Base-by-base conservation (phyloP, 2,329 filamentous ascomycete genomes). In the Trichoderma afroharzianum region DNA sequence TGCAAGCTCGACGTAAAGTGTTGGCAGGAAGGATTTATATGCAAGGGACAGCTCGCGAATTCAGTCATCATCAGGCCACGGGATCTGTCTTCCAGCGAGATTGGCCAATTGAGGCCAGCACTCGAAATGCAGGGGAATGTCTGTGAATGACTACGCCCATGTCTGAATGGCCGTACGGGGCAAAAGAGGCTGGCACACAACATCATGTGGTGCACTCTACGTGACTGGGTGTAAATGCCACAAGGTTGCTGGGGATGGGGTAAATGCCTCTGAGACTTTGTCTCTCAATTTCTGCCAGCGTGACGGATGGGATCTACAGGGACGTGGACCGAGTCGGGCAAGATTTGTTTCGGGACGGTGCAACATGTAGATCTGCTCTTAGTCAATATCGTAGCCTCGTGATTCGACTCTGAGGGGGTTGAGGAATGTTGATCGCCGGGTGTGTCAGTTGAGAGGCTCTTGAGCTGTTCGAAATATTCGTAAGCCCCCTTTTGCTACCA, bases 21-120 rank as follows among this genome's bases (percentile, higher is more conserved):
- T 69, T 53, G 39, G 57, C 67, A 69, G 28, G 21, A 53, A 53
- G 57, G 67, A 58, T 30, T 21, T 43, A 43, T 43, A 69, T 69
- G 67, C 57, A 69, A 69, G 67, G 66, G 67, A n/a, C 57, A 59
- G n/a, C 57, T 53, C 21, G 47, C 8, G 39, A 59, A 28, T 15
- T 8, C 18, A 6, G 53, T 28, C n/a, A 11, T 26, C 18, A 28
- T 21, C 53, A 57, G 14, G 53, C 50, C 36, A 26, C 9, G 11
- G 18, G 24, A 43, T 18, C 11, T 8, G 39, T 26, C 11, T 30
- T 61, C 66, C 43, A 50, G 55, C 66, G 32, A 50, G 55, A 68
- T 18, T 18, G 43, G 26, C n/a, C 66, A 68, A 50, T 33, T 26
- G 24, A 28, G 11, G n/a, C 21, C 24, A n/a, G 47, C n/a, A 53